A percentile compares a stretch with the other conserved stretches of the same genome.
phyloP scores from a whole-genome alignment of 1,284 basidiomycete species.

The Ceratobasidium sp. region DNA sequence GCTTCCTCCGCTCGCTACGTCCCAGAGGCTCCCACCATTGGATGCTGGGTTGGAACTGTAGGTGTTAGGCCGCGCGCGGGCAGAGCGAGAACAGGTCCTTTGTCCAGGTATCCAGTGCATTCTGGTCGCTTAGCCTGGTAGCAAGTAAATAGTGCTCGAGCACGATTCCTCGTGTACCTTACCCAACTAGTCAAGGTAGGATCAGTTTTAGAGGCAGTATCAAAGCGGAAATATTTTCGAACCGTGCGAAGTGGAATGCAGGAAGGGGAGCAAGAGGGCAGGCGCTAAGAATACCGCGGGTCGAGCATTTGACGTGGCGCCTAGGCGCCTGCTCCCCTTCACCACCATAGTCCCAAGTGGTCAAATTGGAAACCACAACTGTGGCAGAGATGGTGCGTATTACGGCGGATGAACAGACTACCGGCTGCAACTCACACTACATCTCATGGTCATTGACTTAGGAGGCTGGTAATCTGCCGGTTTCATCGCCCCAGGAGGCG shows the following conservation, averaged over 20 bases:
- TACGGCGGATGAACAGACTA: too few relatives aligned
- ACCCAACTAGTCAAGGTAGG: neutral
- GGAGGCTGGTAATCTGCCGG: neutral
- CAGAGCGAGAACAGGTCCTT: neutral
- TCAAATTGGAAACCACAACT: too few relatives aligned
- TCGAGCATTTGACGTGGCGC: neutral
- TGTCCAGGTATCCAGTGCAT: neutral
- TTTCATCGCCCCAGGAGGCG: too few relatives aligned
- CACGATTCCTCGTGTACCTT: neutral
- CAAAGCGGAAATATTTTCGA: constrained; percentile 14
- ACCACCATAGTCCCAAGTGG: neutral
- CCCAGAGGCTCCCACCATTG: neutral
- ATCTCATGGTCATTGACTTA: too few relatives aligned
- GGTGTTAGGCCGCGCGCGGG: neutral
- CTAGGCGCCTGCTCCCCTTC: neutral
- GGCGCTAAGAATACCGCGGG: too few relatives aligned
- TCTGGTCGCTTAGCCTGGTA: constrained; percentile 10
- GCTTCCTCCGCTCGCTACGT: neutral
- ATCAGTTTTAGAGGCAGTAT: neutral
- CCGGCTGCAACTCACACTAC: too few relatives aligned
- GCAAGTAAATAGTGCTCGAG: constrained; percentile 19
- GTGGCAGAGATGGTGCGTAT: too few relatives aligned
- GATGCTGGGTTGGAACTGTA: neutral
- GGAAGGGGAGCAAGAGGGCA: too few relatives aligned
- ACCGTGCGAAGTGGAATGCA: neutral